Evolutionary conservation across 805 yeast genomes (phyloP).

Genomic region (Monosporozyma solicola): DNA sequence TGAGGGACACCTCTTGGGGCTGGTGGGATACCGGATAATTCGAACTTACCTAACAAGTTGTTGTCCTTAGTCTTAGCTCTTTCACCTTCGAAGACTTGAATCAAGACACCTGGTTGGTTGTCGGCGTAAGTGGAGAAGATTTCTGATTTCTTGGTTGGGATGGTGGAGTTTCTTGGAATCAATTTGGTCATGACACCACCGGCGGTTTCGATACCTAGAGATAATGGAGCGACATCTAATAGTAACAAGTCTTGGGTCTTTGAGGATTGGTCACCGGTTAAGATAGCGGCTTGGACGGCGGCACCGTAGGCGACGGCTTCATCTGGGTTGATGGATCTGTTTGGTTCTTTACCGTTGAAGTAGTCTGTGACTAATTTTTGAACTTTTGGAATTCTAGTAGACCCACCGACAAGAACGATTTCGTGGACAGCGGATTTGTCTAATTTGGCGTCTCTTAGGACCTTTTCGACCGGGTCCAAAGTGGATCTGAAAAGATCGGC

Average conservation of each 20-base stretch:
- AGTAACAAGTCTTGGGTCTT: conserved; percentile 95
- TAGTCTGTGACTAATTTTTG: conserved; percentile 94
- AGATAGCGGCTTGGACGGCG: conserved; percentile 96
- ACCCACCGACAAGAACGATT: conserved; percentile 96
- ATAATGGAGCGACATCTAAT: conserved; percentile 97
- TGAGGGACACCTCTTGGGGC: conserved; percentile 99
- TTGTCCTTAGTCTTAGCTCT: conserved; percentile 94
- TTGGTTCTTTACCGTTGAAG: conserved; percentile 98
- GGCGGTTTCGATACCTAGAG: conserved; percentile 98
- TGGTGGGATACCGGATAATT: conserved; percentile 93
- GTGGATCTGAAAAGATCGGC: conserved; percentile 94
- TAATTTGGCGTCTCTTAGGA: conserved; percentile 84
- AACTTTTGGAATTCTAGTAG: conserved; percentile 97
- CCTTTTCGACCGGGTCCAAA: conserved; percentile 93
- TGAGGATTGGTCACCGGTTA: conserved; percentile 94
- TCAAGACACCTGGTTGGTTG: conserved; percentile 98
- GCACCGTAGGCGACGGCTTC: conserved; percentile 99
- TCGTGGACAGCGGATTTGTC: conserved; percentile 90
- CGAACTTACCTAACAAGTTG: conserved; percentile 96
- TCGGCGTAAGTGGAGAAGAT: conserved; percentile 96
- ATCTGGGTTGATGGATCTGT: conserved; percentile 97
- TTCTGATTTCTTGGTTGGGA: conserved; percentile 98
- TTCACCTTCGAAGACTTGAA: conserved; percentile 98
- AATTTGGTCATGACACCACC: conserved; percentile 99
- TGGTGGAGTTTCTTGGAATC: conserved; percentile 97